Conservation (phyloP, 1,284 basidiomycete species). For the Marasmius fiardii region DNA sequence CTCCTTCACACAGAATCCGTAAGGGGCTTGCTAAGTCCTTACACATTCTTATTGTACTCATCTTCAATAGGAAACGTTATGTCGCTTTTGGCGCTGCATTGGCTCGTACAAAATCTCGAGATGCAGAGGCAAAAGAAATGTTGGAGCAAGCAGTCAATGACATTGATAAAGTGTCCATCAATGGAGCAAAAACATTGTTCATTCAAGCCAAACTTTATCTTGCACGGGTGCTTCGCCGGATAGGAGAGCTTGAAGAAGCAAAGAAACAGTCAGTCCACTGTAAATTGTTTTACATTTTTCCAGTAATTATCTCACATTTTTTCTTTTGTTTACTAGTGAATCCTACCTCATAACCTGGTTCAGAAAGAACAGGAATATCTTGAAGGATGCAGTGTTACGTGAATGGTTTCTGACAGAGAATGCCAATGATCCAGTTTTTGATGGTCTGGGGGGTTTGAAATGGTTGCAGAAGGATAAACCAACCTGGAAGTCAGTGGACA, state of each 20-base stretch:
- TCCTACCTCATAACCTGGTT: conserved; percentile 1
- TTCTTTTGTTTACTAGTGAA: too few relatives aligned
- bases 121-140: background rate
- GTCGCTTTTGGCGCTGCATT: background rate
- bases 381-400: background rate
- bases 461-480: conserved; percentile 11
- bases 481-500: conserved; percentile 10
- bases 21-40: too few relatives aligned
- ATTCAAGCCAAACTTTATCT: background rate
- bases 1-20: background rate
- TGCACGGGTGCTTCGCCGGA: background rate
- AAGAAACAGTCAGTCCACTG: conserved; percentile 1
- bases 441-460: conserved; percentile 11
- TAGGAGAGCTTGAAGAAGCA: background rate
- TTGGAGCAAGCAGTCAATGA: background rate
- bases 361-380: background rate
- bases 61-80: background rate
- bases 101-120: background rate
- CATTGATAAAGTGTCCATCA: background rate
- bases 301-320: background rate
- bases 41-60: background rate
- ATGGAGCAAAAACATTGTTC: background rate
- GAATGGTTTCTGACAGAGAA: background rate
- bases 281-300: background rate
- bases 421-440: conserved; percentile 9